Evolutionary conservation across 2,329 filamentous ascomycete genomes (phyloP).

Genomic region (Sclerotinia glacialis): DNA sequence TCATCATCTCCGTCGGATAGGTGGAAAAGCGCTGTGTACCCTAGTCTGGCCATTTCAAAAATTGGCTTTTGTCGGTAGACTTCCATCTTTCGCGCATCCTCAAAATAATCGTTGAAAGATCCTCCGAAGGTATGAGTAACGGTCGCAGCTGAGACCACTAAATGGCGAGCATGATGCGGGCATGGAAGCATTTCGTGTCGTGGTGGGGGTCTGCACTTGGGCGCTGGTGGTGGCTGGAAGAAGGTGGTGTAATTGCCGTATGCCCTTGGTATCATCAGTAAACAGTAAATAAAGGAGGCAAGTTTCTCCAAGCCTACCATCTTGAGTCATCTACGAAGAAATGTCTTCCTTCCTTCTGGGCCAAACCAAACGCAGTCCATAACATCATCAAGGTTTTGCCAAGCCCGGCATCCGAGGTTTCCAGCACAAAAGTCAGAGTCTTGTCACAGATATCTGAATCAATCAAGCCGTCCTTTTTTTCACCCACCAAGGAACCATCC

Average conservation of each 20-base stretch:
- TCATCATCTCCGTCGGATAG: constrained; percentile 62
- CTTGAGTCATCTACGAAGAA: constrained; percentile 85
- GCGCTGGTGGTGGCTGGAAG: constrained; percentile 64
- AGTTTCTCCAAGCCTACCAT: constrained; percentile 50
- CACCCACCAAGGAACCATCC: constrained; percentile 47
- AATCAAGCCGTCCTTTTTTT: constrained; percentile 45
- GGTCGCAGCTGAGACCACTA: constrained; percentile 71
- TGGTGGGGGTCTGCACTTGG: constrained; percentile 69
- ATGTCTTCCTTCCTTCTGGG: constrained; percentile 66
- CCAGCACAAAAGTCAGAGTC: constrained; percentile 75
- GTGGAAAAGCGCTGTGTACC: constrained; percentile 73
- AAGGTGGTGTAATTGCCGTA: constrained; percentile 74
- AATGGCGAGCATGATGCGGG: constrained; percentile 70
- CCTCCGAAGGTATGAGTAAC: constrained; percentile 61
- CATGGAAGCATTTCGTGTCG: constrained; percentile 75
- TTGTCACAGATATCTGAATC: constrained; percentile 60
- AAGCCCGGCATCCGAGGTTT: constrained; percentile 70
- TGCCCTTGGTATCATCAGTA: constrained; percentile 47
- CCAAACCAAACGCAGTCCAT: constrained; percentile 81
- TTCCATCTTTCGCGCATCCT: constrained; percentile 48
- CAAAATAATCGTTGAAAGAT: constrained; percentile 53
- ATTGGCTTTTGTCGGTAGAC: constrained; percentile 57
- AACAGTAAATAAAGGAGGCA: neutral
- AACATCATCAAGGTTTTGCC: constrained; percentile 74
- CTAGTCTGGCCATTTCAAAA: constrained; percentile 64